A percentile compares a stretch with the other conserved stretches of the same genome.
These are phyloP conservation scores for Alternaria postmessia DNA, from an alignment of 2,329 filamentous ascomycete genomes.

Conservation along the genomic window DNA sequence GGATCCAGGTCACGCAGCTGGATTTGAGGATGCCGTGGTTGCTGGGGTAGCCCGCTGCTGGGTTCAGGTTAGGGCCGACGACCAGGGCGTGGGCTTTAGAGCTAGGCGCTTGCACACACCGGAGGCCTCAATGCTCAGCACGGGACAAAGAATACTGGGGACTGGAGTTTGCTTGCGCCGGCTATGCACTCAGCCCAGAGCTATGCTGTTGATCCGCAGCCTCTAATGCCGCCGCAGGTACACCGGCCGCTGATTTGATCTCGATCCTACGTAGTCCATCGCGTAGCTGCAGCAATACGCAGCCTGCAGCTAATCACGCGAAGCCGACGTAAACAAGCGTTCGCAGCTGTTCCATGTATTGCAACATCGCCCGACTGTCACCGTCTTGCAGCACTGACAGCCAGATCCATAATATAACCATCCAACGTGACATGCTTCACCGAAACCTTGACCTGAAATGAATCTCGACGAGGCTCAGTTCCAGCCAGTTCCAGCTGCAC, in stretches of 20 bases:
- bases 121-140: constrained; percentile 35
- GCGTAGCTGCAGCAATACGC: constrained; percentile 13
- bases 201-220: constrained; percentile 31
- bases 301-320: constrained; percentile 13
- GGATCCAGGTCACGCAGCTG: constrained; percentile 44
- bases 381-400: neutral
- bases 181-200: constrained; percentile 28
- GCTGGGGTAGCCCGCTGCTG: constrained; percentile 35
- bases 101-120: constrained; percentile 39
- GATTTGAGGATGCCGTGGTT: constrained; percentile 47
- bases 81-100: constrained; percentile 33
- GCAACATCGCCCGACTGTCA: neutral
- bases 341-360: constrained; percentile 9
- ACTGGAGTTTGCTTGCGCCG: constrained; percentile 30
- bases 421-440: constrained; percentile 29
- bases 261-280: constrained; percentile 11
- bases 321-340: constrained; percentile 25
- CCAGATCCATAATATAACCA: neutral
- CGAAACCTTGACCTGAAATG: constrained; percentile 8
- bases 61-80: constrained; percentile 36
- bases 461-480: constrained; percentile 23
- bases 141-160: constrained; percentile 25
- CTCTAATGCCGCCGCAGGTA: constrained; percentile 25
- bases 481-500: constrained; percentile 18
- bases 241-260: constrained; percentile 24